Base-by-base conservation (phyloP, 192 early-diverging fungal species). In the Podila minutissima region DNA sequence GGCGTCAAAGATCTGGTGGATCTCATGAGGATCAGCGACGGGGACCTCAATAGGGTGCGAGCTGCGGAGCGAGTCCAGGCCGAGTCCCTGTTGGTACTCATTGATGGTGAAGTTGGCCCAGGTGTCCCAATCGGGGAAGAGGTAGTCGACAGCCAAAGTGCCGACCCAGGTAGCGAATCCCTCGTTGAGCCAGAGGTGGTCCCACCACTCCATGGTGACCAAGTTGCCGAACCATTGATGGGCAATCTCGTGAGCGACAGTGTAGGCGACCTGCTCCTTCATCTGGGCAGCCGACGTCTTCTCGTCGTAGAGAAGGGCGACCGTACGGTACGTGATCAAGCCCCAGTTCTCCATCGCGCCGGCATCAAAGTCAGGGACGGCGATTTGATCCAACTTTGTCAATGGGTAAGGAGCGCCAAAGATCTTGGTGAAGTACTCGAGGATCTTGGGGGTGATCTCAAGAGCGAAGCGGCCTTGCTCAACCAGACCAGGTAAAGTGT, bases 281-380 rank as follows among this genome's bases (percentile, higher is more conserved):
- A 76, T 82, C 22, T 74, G 74, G n/a, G 88, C 86, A 58, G 84
- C 75, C 29, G 85, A 83, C 8, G 81, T 86, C 64, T 85, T 75
- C 61, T 85, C 85, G 69, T 91, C 90, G 62, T 84, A 92, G 20
- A 95, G 84, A 41, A 96, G 85, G 11, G 75, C 83, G 38, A 91
- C 86, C 17, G 89, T 88, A 35, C 94, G 87, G 84, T 92, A 96
- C 4, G 92, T 89, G 26, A 96, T 86, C 37, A 96, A 86, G 26
- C 94, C 94, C 94, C 94, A 96, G 88, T 95, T 95, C 86, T 95
- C 93, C 94, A 95, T 95, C 5, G 82, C 88, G n/a, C 94, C 94
- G 29, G 93, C 89, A 61, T 87, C 88, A 64, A 96, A 93, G 69
- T 96, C 94, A 31, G 93, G 93, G 29, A 96, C 87, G 20, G 94